Evolutionary conservation across 169 alveolate species (phyloP), one percentile per base, ranked within the genome.

Genomic region (Plasmodium cynomolgi): DNA sequence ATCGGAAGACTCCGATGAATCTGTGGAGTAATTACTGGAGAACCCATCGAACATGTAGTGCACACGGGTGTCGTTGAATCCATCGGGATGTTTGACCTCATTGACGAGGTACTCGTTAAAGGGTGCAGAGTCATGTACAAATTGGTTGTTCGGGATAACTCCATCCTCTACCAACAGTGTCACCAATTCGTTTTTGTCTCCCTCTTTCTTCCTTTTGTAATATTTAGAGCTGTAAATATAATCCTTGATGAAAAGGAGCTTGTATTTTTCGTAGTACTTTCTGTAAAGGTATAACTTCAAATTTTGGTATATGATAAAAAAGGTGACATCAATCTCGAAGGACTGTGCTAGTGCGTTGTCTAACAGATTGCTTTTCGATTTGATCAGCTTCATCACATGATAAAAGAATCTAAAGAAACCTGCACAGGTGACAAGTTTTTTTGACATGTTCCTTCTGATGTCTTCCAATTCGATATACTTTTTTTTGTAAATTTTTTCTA

Each of bases 1-100:
- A 44, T 50, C 17, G 88, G 44, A 20, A 26, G 37, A 8, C n/a
- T 39, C 33, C 15, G 72, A 39, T 0, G 90, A 56, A 54, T 91
- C 95, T 7, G 92, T 56, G 13, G 95, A 91, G 58, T 91, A 91
- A 33, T 91, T 81, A 75, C 95, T 91, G 23, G 95, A 91, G 39
- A 71, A 91, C 0, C 95, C 95, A 47, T 91, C 95, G 44, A 81
- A 68, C 85, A 91, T 72, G 62, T 91, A 91, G 58, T 71, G 92
- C 4, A 81, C 41, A 23, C 29, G 26, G 0, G 77, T 15, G 50
- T 80, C 73, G 26, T 90, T 34, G 73, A 90, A 80, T n/a, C 56
- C 13, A 9, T 20, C 7, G 23, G 20, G 44, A 47, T 90, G 71
- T 5, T 39, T 41, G 1, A 90, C 44, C 50, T 81, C 39, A 3